These are phyloP conservation scores for Rhododendron molle DNA, from an alignment of 148 eudicot species.

Conservation along the genomic window DNA sequence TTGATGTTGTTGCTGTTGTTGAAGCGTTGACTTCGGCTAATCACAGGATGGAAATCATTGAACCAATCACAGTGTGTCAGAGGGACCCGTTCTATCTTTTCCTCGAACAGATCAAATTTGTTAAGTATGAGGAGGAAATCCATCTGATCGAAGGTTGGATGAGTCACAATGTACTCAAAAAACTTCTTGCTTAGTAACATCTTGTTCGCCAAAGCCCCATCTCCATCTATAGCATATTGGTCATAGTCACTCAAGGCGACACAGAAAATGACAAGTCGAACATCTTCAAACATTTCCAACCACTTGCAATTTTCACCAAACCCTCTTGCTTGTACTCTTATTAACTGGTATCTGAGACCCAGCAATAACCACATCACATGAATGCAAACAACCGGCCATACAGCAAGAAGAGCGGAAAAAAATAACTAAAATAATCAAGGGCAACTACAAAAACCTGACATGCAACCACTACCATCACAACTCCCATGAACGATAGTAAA, in stretches of 20 bases:
- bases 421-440: background rate
- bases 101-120: slow-evolving; percentile 79
- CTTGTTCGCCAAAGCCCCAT: slow-evolving; percentile 58
- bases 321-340: slow-evolving; percentile 84
- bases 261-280: slow-evolving; percentile 75
- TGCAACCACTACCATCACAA: background rate
- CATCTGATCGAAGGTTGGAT: slow-evolving; percentile 77
- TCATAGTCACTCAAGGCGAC: slow-evolving; percentile 76
- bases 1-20: slow-evolving; percentile 48
- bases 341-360: slow-evolving; percentile 72
- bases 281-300: slow-evolving; percentile 95
- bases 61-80: slow-evolving; percentile 85
- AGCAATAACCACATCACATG: background rate
- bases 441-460: background rate
- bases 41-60: slow-evolving; percentile 76
- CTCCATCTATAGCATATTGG: slow-evolving; percentile 43
- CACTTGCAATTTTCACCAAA: slow-evolving; percentile 86
- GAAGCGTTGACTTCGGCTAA: slow-evolving; percentile 49
- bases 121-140: slow-evolving; percentile 76
- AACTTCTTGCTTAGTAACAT: slow-evolving; percentile 74
- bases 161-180: slow-evolving; percentile 74
- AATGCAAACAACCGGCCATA: background rate
- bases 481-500: background rate
- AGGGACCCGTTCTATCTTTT: slow-evolving; percentile 73
- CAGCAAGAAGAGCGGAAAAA: background rate